Evolutionary conservation across 768 basidiomycete genomes (phyloP), one percentile per base, ranked within the genome.

Genomic region (Rhodotorula graminis): DNA sequence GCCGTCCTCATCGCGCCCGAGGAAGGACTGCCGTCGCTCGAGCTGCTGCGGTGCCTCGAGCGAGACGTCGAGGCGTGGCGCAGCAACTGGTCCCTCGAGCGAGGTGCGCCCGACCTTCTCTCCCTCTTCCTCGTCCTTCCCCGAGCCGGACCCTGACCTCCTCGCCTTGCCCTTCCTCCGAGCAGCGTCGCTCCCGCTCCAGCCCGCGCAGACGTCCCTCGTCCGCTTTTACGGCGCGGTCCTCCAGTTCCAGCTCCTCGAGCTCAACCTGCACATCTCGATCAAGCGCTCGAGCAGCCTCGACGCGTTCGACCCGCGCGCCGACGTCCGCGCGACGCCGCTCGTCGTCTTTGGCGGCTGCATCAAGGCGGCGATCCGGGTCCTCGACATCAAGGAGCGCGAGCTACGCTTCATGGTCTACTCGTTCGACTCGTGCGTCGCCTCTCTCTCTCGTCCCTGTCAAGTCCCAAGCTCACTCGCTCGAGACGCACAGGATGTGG

Each of bases 201-300:
- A 67, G 18, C 65, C 65, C 16, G 47, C 57, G 1, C 65, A 67
- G 9, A 3, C 25, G 15, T 67, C 65, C 18, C 58, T 67, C 57
- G 65, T 67, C 27, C 57, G 65, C 33, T 67, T 67, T 37, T 67
- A 67, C 37, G 49, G 49, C 10, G 10, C 40, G 27, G 69, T 70
- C 50, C 62, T 70, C 27, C 49, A 57, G 21, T 70, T 58, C 16
- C 62, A 70, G 50, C 31, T 70, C 18, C 46, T 37, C 63, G 69
- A 70, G 50, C n/a, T 70, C 37, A 49, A 60, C 49, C 69, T 70
- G 14, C 47, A 42, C 56, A 23, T 70, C 49, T 57, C 69, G 27
- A 64, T 64, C 62, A 50, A 58, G 37, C 46, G 25, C 12, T 11
- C 55, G 33, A 8, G 23, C 56, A 33, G 19, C 11, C 27, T 60